These are phyloP conservation scores for Abelmoschus esculentus DNA, from an alignment of 345 rosid species.

Conservation along the genomic window DNA sequence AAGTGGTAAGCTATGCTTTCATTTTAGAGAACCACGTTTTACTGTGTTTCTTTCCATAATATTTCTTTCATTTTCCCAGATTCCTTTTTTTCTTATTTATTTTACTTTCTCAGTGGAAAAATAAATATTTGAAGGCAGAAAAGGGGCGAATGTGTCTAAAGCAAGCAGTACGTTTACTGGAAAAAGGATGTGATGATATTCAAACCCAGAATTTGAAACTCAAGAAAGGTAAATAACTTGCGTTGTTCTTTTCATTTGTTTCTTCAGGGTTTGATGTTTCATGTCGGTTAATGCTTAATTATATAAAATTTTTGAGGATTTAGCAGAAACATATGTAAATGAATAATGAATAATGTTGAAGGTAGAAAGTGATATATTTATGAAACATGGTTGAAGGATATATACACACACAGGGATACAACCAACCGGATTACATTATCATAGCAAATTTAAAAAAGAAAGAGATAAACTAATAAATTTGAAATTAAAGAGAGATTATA, in stretches of 20 bases:
- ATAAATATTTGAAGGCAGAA: slow-evolving; percentile 34
- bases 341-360: no score
- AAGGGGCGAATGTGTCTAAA: slow-evolving; percentile 38
- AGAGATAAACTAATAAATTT: no score
- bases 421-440: no score
- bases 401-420: no score
- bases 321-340: neutral
- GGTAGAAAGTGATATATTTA: no score
- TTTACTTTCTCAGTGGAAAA: slow-evolving; percentile 43
- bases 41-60: neutral
- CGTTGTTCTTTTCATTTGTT: neutral
- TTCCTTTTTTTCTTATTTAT: neutral
- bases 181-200: slow-evolving; percentile 24
- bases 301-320: neutral
- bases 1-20: slow-evolving; percentile 24
- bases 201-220: slow-evolving; percentile 36
- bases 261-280: neutral
- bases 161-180: slow-evolving; percentile 37
- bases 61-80: slow-evolving; percentile 5
- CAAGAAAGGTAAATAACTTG: slow-evolving; percentile 37
- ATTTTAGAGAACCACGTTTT: no score
- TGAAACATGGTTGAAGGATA: no score
- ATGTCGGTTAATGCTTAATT: no score
- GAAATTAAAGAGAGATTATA: no score
- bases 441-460: no score